Evolutionary conservation across 148 eudicot species (phyloP).

Genomic region (Camellia granthamiana): DNA sequence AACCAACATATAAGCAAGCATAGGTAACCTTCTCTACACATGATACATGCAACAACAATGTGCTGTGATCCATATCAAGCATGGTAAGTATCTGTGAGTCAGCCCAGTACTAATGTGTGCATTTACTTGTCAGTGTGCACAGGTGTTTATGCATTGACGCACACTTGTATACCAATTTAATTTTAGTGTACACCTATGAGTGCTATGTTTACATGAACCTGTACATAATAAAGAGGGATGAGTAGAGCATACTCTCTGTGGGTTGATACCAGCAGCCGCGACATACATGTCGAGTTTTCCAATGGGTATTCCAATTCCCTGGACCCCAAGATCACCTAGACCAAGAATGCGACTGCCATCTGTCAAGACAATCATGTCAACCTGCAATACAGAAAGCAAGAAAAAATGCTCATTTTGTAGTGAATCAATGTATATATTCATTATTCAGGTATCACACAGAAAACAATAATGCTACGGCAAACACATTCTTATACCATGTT

Average conservation of each 20-base stretch:
- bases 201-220: background rate
- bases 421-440: background rate
- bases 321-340: constrained; percentile 97
- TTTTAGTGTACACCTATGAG: background rate
- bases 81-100: background rate
- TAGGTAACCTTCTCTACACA: constrained; percentile 1
- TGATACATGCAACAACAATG: background rate
- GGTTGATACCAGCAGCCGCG: constrained; percentile 99
- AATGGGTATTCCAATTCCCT: constrained; percentile 96
- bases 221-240: background rate
- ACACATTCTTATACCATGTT: no score
- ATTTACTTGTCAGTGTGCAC: background rate
- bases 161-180: background rate
- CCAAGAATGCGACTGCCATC: constrained; percentile 99
- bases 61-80: background rate
- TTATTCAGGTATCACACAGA: background rate
- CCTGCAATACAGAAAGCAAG: constrained; percentile 44
- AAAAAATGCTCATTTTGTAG: background rate
- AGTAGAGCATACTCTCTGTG: constrained; percentile 61
- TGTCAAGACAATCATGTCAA: constrained; percentile 97
- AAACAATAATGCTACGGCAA: background rate
- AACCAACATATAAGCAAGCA: background rate
- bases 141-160: background rate
- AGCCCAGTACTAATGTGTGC: background rate
- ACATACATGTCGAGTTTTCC: constrained; percentile 98